Conservation (phyloP, 2,329 filamentous ascomycete genomes). For the Trichoderma lentiforme region DNA sequence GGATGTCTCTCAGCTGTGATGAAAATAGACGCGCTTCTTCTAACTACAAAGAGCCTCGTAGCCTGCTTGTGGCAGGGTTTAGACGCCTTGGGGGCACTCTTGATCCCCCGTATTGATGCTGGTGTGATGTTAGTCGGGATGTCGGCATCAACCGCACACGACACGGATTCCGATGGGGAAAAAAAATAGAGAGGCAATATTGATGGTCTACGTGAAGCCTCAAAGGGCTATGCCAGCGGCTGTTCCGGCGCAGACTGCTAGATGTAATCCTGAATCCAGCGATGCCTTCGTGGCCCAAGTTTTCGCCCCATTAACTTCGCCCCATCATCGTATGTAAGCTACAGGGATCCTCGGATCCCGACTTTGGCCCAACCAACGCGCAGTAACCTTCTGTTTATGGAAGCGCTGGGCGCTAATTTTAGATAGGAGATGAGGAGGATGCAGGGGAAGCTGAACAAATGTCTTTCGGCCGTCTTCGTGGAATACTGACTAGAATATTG, state of each 20-base stretch:
- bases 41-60: neutral
- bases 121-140: neutral
- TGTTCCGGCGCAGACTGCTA: neutral
- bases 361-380: neutral
- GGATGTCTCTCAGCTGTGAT: neutral
- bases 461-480: neutral
- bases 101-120: neutral
- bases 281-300: neutral
- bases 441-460: neutral
- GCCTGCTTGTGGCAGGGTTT: neutral
- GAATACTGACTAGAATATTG: neutral
- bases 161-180: neutral
- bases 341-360: constrained; percentile 2
- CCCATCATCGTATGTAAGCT: neutral
- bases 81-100: neutral
- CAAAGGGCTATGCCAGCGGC: neutral
- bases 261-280: neutral
- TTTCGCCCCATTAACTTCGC: neutral
- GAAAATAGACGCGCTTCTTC: neutral
- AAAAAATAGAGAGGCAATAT: neutral
- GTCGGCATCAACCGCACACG: neutral
- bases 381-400: neutral
- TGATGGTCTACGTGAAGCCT: neutral
- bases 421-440: neutral
- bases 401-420: neutral